A percentile compares a stretch with the other conserved stretches of the same genome.
Evolutionary conservation across 305 asterid genomes (phyloP).

Genomic region (Solanum aculeatissimum): DNA sequence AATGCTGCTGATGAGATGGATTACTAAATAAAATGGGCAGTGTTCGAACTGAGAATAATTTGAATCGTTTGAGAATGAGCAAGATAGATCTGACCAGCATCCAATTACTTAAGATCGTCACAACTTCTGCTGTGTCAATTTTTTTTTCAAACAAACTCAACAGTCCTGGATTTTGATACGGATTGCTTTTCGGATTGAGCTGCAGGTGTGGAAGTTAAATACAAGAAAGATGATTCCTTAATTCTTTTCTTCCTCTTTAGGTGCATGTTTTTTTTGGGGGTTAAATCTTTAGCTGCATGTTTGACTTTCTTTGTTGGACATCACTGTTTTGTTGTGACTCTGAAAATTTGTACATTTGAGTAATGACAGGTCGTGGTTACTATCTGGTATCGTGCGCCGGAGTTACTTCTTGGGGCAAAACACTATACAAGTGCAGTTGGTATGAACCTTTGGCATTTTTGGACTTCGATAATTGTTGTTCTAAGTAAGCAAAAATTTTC

Average conservation of each 20-base stretch:
- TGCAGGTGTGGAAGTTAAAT: not conserved
- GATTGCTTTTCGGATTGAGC: not conserved
- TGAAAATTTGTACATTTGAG: not conserved
- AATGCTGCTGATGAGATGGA: not conserved
- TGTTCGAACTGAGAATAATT: not conserved
- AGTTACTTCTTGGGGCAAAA: slow-evolving; percentile 91
- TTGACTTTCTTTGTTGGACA: not conserved
- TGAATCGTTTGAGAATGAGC: not conserved
- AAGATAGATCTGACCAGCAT: not conserved
- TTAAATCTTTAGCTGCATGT: not conserved
- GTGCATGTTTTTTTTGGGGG: not conserved
- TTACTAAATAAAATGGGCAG: not conserved
- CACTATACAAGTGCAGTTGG: slow-evolving; percentile 99
- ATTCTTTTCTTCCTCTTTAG: not conserved
- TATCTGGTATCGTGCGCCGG: slow-evolving; percentile 99
- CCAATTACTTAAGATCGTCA: not conserved
- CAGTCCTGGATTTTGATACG: not conserved
- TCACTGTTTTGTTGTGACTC: not conserved
- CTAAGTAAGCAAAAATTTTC: slow-evolving; percentile 1
- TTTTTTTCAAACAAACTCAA: not conserved
- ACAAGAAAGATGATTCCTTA: not conserved
- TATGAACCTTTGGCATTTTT: slow-evolving; percentile 20
- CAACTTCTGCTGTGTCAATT: not conserved
- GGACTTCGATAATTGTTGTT: not conserved
- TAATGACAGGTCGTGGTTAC: slow-evolving; percentile 88